Conservation (phyloP, 2,329 filamentous ascomycete species). For the Pseudomassariella vexata region DNA sequence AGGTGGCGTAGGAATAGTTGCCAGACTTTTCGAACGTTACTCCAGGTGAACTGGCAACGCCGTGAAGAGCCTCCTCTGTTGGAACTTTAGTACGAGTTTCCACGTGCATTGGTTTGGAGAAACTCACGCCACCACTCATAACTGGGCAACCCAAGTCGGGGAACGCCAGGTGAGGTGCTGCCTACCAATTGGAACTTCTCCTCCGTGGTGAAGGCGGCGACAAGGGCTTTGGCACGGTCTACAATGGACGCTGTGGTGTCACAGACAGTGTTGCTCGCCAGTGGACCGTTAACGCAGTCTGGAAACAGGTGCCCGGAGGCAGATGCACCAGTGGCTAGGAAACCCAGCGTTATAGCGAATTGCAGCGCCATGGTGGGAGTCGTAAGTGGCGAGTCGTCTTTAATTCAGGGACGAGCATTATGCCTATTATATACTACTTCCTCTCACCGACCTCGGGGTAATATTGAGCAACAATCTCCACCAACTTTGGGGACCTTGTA, state of each 20-base stretch:
- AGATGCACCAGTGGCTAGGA: constrained; percentile 13
- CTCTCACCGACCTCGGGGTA: too few relatives aligned
- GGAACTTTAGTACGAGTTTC: background rate
- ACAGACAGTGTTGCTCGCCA: constrained; percentile 17
- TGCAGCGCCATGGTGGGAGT: constrained; percentile 13
- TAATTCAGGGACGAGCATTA: too few relatives aligned
- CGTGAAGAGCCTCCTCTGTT: constrained; percentile 52
- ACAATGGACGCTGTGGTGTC: constrained; percentile 12
- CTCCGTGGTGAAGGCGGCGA: constrained; percentile 14
- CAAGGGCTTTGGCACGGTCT: constrained; percentile 15
- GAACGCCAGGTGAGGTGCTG: constrained; percentile 38
- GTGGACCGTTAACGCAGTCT: constrained; percentile 15
- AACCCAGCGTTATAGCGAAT: constrained; percentile 10
- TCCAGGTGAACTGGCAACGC: constrained; percentile 48
- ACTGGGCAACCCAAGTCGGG: constrained; percentile 48
- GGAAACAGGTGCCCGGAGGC: constrained; percentile 19
- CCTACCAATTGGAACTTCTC: constrained; percentile 16
- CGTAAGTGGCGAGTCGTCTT: too few relatives aligned
- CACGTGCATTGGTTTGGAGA: background rate
- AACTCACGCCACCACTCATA: constrained; percentile 51
- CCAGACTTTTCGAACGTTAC: constrained; percentile 17
- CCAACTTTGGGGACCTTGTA: too few relatives aligned
- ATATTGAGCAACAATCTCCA: too few relatives aligned
- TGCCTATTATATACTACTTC: too few relatives aligned
- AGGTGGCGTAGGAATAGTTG: constrained; percentile 22